These are phyloP conservation scores for Fusarium sp. DNA, from an alignment of 2,329 filamentous ascomycete genomes.

Conservation along the genomic window DNA sequence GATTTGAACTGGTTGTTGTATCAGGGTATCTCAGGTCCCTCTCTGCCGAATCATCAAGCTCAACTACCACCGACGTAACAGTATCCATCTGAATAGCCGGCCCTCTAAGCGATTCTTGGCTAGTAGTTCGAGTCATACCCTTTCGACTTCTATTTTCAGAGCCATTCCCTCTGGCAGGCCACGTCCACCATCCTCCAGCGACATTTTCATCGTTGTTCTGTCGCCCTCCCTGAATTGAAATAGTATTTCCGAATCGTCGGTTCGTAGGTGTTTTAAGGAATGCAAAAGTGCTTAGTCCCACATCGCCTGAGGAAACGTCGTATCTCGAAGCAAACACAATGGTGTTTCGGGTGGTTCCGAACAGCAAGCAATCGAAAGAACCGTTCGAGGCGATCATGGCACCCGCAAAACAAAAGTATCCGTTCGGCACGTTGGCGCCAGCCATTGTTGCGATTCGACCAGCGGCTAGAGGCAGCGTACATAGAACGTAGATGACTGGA, in stretches of 20 bases:
- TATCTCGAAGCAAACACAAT: slow-evolving; percentile 64
- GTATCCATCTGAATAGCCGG: slow-evolving; percentile 62
- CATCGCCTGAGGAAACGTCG: slow-evolving; percentile 59
- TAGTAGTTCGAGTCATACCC: slow-evolving; percentile 46
- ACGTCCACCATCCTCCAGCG: slow-evolving; percentile 51
- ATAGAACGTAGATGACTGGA: slow-evolving; percentile 78
- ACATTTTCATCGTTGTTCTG: slow-evolving; percentile 25
- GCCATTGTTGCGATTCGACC: slow-evolving; percentile 76
- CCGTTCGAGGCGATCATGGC: slow-evolving; percentile 71
- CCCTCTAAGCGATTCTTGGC: slow-evolving; percentile 54
- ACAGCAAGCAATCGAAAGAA: slow-evolving; percentile 69
- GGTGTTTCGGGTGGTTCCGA: slow-evolving; percentile 66
- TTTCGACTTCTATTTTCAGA: slow-evolving; percentile 24
- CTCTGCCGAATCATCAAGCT: slow-evolving; percentile 52
- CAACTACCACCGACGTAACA: slow-evolving; percentile 60
- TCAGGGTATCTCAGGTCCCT: slow-evolving; percentile 48
- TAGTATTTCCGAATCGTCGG: slow-evolving; percentile 60
- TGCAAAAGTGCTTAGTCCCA: slow-evolving; percentile 66
- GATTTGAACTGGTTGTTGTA: slow-evolving; percentile 42
- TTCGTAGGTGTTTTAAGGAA: slow-evolving; percentile 62
- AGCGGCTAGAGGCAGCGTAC: slow-evolving; percentile 76
- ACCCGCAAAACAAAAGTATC: slow-evolving; percentile 72
- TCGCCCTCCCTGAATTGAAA: slow-evolving; percentile 56
- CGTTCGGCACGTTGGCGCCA: slow-evolving; percentile 64
- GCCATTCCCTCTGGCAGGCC: slow-evolving; percentile 31